phyloP scores from a whole-genome alignment of 1,284 basidiomycete species.

The Cutaneotrichosporon sp. region DNA sequence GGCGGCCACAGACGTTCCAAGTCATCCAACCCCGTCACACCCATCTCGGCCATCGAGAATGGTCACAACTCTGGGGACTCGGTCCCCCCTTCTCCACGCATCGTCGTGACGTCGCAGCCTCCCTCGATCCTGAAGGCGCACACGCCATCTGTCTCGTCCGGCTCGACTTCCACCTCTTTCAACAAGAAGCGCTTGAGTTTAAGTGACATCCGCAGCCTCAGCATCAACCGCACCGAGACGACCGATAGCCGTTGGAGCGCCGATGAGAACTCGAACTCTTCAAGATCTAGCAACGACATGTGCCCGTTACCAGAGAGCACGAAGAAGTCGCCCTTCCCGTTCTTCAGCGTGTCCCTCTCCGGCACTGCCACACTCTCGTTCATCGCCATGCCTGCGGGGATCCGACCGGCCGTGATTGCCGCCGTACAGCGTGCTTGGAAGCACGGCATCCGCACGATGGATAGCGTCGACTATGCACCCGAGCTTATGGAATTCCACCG shows the following conservation, averaged over 20 bases:
- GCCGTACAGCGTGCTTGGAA: constrained; percentile 42
- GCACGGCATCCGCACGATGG: constrained; percentile 34
- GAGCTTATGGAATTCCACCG: constrained; percentile 46
- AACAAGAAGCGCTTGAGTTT: constrained; percentile 1
- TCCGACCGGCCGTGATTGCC: constrained; percentile 39
- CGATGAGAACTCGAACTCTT: constrained; percentile 2
- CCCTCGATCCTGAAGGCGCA: constrained; percentile 5
- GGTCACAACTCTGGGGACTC: neutral
- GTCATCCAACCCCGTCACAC: neutral
- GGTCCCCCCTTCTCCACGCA: constrained; percentile 5
- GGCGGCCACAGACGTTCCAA: constrained; percentile 11
- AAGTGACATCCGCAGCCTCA: neutral
- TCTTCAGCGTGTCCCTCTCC: constrained; percentile 46
- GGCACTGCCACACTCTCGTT: constrained; percentile 44
- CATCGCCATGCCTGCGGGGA: constrained; percentile 39
- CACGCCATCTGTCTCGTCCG: neutral
- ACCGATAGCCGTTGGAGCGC: constrained; percentile 9
- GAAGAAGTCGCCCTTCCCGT: constrained; percentile 33
- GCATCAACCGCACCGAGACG: neutral
- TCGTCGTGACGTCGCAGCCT: constrained; percentile 12
- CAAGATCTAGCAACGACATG: constrained; percentile 19
- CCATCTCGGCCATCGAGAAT: neutral
- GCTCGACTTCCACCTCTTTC: neutral
- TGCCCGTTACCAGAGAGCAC: constrained; percentile 39
- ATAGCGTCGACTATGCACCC: constrained; percentile 43